Evolutionary conservation across 2,329 filamentous ascomycete species (phyloP).

Genomic region (Calonectria hawksworthii): DNA sequence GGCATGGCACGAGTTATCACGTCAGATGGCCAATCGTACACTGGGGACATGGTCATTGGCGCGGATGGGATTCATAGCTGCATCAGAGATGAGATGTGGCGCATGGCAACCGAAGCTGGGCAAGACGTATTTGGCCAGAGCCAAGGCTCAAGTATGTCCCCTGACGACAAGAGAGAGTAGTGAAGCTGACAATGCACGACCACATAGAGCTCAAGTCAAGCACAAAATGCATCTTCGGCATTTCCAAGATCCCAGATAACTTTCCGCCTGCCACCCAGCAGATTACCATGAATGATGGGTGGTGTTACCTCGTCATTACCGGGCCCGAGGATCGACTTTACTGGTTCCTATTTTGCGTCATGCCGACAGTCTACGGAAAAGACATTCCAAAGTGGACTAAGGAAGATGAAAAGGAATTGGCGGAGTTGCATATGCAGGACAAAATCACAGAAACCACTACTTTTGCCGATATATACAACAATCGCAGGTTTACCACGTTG

Average conservation of each 20-base stretch:
- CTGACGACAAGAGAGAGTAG: not conserved
- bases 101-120: not conserved
- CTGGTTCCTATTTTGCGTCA: not conserved
- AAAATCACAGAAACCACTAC: not conserved
- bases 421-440: not conserved
- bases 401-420: not conserved
- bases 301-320: not conserved
- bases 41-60: not conserved
- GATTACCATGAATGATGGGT: not conserved
- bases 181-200: not conserved
- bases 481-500: not conserved
- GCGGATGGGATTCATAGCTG: not conserved
- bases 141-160: not conserved
- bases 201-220: not conserved
- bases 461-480: not conserved
- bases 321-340: not conserved
- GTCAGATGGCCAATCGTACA: not conserved
- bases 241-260: not conserved
- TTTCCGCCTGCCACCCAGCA: not conserved
- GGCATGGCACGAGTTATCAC: not conserved
- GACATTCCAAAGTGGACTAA: not conserved
- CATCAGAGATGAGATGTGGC: not conserved
- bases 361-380: not conserved
- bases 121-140: not conserved
- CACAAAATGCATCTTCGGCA: not conserved